These are phyloP conservation scores for Osmozyma mogii DNA, from an alignment of 805 yeast species.

Conservation along the genomic window DNA sequence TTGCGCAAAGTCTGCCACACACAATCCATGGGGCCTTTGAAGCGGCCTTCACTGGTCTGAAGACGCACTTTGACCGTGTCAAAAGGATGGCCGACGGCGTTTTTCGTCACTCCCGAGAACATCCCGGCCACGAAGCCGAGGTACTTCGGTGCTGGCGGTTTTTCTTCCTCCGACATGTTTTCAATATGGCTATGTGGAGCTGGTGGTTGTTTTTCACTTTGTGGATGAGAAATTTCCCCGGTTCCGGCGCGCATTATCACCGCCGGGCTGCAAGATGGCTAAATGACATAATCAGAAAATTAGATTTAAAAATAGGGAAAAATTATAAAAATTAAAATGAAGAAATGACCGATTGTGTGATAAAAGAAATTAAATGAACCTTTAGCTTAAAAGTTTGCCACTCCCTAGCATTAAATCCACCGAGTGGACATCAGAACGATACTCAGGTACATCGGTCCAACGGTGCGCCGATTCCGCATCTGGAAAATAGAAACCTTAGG, in stretches of 20 bases:
- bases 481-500: too few species aligned
- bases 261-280: too few species aligned
- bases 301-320: too few species aligned
- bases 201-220: neutral
- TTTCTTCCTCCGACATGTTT: too few species aligned
- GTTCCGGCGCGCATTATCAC: constrained; percentile 2
- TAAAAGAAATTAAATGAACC: neutral
- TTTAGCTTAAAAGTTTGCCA: neutral
- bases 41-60: constrained; percentile 55
- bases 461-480: too few species aligned
- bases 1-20: constrained; percentile 58
- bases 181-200: too few species aligned
- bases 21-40: constrained; percentile 80
- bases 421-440: neutral
- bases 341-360: neutral
- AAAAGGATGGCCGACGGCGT: constrained; percentile 89
- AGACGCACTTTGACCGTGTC: constrained; percentile 84
- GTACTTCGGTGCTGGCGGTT: constrained; percentile 38
- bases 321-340: neutral
- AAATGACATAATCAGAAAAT: too few species aligned
- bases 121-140: constrained; percentile 86
- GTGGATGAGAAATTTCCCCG: constrained; percentile 1
- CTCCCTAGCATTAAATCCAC: neutral
- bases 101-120: constrained; percentile 79
- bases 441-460: too few species aligned